These are phyloP conservation scores for Corinectria fuckeliana DNA, from an alignment of 2,329 filamentous ascomycete genomes.

Conservation along the genomic window DNA sequence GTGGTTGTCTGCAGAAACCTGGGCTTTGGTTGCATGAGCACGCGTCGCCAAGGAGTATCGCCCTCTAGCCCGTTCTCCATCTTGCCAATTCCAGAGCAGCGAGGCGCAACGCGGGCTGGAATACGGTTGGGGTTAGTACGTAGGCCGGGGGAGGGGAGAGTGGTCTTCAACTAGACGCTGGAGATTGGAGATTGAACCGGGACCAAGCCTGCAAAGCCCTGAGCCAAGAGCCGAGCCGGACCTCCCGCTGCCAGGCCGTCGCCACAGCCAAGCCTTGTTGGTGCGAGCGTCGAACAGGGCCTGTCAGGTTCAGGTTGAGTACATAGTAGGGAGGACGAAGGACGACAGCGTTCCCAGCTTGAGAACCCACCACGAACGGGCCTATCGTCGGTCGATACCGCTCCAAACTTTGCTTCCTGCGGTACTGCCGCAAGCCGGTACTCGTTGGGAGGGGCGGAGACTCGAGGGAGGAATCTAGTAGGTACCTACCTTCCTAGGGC, in stretches of 20 bases:
- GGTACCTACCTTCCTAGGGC: background rate
- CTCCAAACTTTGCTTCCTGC: background rate
- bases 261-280: background rate
- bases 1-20: background rate
- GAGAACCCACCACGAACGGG: background rate
- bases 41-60: slow-evolving; percentile 19
- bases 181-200: slow-evolving; percentile 3
- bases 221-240: slow-evolving; percentile 11
- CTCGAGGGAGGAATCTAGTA: too few relatives aligned
- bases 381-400: background rate
- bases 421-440: too few relatives aligned
- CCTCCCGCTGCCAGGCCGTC: slow-evolving; percentile 3
- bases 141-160: slow-evolving; percentile 14
- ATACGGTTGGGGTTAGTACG: slow-evolving; percentile 16
- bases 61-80: too few relatives aligned
- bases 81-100: slow-evolving; percentile 18
- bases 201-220: slow-evolving; percentile 30
- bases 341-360: background rate
- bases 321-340: background rate
- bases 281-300: background rate
- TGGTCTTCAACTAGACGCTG: background rate
- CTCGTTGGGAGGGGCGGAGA: too few relatives aligned
- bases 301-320: background rate
- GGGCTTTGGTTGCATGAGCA: slow-evolving; percentile 9
- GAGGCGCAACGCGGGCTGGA: slow-evolving; percentile 12